phyloP scores from a whole-genome alignment of 305 asterid genomes.

The Ilex paraguariensis region DNA sequence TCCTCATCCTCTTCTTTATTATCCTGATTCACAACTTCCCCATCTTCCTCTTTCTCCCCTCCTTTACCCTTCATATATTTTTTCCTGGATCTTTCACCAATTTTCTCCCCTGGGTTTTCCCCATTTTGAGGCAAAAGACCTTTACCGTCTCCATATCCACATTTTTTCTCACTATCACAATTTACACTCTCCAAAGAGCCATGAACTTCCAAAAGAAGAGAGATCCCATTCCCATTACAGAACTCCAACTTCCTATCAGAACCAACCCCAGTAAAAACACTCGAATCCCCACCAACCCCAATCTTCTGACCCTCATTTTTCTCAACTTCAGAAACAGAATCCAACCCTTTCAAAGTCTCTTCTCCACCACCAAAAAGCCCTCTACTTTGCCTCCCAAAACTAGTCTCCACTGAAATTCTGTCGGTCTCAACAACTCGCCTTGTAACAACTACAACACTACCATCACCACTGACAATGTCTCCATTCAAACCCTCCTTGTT shows the following conservation, averaged over 20 bases:
- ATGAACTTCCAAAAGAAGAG: conserved; percentile 11
- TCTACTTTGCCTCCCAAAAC: too few relatives aligned
- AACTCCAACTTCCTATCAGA: too few relatives aligned
- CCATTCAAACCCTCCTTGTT: background rate
- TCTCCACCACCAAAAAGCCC: too few relatives aligned
- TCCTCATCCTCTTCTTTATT: conserved; percentile 4
- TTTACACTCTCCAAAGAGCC: conserved; percentile 3
- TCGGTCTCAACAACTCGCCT: too few relatives aligned
- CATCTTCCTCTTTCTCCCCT: conserved; percentile 14
- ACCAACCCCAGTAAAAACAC: too few relatives aligned
- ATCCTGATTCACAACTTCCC: too few relatives aligned
- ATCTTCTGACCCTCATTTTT: background rate
- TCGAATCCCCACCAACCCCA: background rate
- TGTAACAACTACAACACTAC: background rate
- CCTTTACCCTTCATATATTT: conserved; percentile 13
- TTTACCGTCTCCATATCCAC: background rate
- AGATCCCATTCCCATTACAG: conserved; percentile 5
- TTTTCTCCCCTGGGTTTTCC: conserved; percentile 1
- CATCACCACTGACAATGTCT: conserved; percentile 9
- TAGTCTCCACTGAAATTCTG: too few relatives aligned
- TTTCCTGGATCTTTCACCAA: conserved; percentile 1
- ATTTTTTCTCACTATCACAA: background rate
- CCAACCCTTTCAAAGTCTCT: too few relatives aligned
- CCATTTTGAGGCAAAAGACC: conserved; percentile 4
- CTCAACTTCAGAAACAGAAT: background rate